Evolutionary conservation across 2,329 filamentous ascomycete genomes (phyloP), one percentile per base, ranked within the genome.

Genomic region (Rhinocladiella similis): DNA sequence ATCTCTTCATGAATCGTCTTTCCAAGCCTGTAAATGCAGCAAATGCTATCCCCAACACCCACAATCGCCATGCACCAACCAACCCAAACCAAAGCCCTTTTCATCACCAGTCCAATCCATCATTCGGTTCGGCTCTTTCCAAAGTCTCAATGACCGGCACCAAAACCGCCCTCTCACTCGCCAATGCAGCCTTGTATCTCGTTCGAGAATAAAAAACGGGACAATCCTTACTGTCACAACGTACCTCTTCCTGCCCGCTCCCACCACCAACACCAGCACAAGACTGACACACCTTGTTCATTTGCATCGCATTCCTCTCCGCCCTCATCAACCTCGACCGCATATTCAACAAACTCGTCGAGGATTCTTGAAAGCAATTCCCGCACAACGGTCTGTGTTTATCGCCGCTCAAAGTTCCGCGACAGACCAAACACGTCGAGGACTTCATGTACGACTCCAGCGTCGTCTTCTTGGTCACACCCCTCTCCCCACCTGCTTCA

Each of bases 361-460:
- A 79, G 1, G 73, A 65, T 45, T 70, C 66, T 41, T 65, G 59
- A 27, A 72, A 46, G 66, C 75, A 77, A 14, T 58, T 63, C 18
- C 65, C 65, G 58, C 74, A 75, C 19, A 81, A 69, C 5, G 25
- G 25, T 27, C 25, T 7, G 7, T 27, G 25, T 7, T 27, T 33
- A 7, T 76, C 71, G 9, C 73, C 68, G 64, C 79, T 68, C 13
- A 86, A 78, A 65, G 85, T 86, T 9, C 79, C 72, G 22, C 81
- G 79, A 71, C 94, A 99, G 14, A 93, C 82, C 4, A 93, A 73
- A 69, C 94, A 99, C 2, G 86, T 83, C 0, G 87, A 88, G 0
- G 86, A 86, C 61, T 84, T 87, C 86, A 97, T 88, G 73, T 97
- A 99, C n/a, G 84, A 88, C 68, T 97, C 94, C n/a, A 99, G 81